Base-by-base conservation (phyloP, 352 stramenopile species). In the Phytophthora tubulina region DNA sequence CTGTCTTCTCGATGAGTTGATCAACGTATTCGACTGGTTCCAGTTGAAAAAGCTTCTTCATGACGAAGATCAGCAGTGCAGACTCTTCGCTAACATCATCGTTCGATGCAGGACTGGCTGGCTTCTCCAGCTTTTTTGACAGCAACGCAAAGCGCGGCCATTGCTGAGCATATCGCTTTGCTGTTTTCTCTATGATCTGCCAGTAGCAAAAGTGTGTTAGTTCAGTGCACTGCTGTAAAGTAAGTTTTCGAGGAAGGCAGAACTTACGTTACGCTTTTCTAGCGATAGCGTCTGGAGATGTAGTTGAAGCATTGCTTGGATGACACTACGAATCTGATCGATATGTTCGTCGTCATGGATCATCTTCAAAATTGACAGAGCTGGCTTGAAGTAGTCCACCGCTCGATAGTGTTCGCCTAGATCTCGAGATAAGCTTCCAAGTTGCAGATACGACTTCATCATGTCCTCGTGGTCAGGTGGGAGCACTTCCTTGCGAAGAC, bases 391-490 rank as follows among this genome's bases (percentile, higher is more conserved):
- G 69, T 81, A 89, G 39, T 91, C 83, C 0, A 91, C 57, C 1
- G 83, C 84, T 48, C 86, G 81, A 32, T 83, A 91, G 7, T 49
- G n/a, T 33, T 94, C 86, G 4, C 67, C 80, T 4, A 94, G 35
- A 11, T 71, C 64, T 31, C 61, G 53, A 33, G 81, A 78, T 6
- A 91, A 58, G 4, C 49, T 56, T 3, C 79, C 86, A 1, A 94
- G 56, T 52, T 90, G 82, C 11, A 91, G 17, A 11, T 73, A 67
- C 9, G 84, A 94, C 8, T 48, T 53, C 46, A 90, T 53, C 7
- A 84, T 65, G 33, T 82, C 73, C 2, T 60, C 49, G 36, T 86
- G 74, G 8, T 78, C 59, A 0, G 21, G 14, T 31, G 63, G 36
- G 0, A 88, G 51, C 1, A 68, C 48, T 48, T 88, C 72, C 41